Conservation (phyloP, 352 stramenopile genomes). For the Phytophthora agathidicida region DNA sequence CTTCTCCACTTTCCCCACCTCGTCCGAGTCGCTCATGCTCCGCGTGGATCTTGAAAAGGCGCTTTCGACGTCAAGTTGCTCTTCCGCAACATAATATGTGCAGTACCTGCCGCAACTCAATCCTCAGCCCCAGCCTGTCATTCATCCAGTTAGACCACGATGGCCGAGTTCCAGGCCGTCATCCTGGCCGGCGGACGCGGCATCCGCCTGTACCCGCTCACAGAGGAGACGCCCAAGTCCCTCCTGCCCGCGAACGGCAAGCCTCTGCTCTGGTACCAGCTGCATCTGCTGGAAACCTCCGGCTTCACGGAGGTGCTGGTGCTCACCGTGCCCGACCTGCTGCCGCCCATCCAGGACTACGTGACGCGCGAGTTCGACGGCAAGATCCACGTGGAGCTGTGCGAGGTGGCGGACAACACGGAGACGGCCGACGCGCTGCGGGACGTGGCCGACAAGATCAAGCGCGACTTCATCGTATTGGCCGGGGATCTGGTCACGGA, state of each 20-base stretch:
- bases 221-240: constrained; percentile 78
- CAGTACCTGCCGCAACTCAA: background rate
- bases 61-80: background rate
- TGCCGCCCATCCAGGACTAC: constrained; percentile 79
- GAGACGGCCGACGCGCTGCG: constrained; percentile 80
- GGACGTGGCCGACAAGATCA: constrained; percentile 77
- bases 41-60: constrained; percentile 24
- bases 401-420: constrained; percentile 70
- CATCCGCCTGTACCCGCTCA: constrained; percentile 81
- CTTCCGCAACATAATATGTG: background rate
- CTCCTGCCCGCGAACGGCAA: constrained; percentile 68
- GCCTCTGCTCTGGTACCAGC: constrained; percentile 83
- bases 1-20: constrained; percentile 21
- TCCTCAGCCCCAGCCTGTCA: background rate
- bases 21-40: constrained; percentile 65
- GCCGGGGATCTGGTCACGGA: constrained; percentile 83
- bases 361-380: constrained; percentile 79
- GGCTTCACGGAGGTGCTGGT: constrained; percentile 82
- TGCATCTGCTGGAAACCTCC: constrained; percentile 79
- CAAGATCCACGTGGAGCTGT: constrained; percentile 81
- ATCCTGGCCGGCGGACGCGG: constrained; percentile 81
- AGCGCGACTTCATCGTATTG: constrained; percentile 83
- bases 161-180: constrained; percentile 87
- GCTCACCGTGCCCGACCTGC: constrained; percentile 62
- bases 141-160: constrained; percentile 21